Percentiles rank a stretch among this genome's conserved stretches.
Conservation (phyloP, 1,284 basidiomycete genomes). For the Ceratobasidium sp. region DNA sequence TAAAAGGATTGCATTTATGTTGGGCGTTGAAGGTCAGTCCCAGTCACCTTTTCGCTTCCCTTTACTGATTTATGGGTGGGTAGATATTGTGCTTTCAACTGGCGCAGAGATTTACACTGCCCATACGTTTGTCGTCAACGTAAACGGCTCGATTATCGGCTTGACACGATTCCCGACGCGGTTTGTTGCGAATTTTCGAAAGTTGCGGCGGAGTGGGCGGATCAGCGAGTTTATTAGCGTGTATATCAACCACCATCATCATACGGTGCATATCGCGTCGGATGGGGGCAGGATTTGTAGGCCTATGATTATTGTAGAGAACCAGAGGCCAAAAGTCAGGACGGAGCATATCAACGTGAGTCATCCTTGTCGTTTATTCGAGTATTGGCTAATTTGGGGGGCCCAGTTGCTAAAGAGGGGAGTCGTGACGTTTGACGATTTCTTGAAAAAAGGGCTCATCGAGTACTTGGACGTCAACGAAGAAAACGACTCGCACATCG, state of each 20-base stretch:
- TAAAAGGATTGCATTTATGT: slow-evolving; percentile 88
- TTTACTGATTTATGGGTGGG: neutral
- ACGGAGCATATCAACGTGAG: slow-evolving; percentile 84
- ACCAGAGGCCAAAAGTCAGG: slow-evolving; percentile 81
- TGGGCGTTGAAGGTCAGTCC: slow-evolving; percentile 89
- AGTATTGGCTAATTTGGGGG: slow-evolving; percentile 36
- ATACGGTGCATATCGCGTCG: slow-evolving; percentile 94
- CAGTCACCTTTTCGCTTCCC: neutral
- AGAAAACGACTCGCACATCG: slow-evolving; percentile 98
- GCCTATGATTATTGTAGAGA: slow-evolving; percentile 97
- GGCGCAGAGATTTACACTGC: slow-evolving; percentile 96
- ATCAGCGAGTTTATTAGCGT: slow-evolving; percentile 98
- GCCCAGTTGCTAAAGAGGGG: slow-evolving; percentile 80
- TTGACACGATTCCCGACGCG: slow-evolving; percentile 88
- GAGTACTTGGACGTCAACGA: slow-evolving; percentile 99
- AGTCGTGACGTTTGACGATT: slow-evolving; percentile 91
- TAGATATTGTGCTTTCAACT: slow-evolving; percentile 93
- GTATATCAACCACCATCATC: slow-evolving; percentile 97
- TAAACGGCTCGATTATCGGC: slow-evolving; percentile 97
- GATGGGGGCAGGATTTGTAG: slow-evolving; percentile 99
- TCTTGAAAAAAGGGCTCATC: slow-evolving; percentile 94
- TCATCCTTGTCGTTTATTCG: slow-evolving; percentile 46
- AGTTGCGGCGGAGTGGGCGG: slow-evolving; percentile 89
- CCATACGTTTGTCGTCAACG: slow-evolving; percentile 94
- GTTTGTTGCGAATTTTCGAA: slow-evolving; percentile 93